phyloP scores from a whole-genome alignment of 31 red algal species.

The Endocladia muricata region DNA sequence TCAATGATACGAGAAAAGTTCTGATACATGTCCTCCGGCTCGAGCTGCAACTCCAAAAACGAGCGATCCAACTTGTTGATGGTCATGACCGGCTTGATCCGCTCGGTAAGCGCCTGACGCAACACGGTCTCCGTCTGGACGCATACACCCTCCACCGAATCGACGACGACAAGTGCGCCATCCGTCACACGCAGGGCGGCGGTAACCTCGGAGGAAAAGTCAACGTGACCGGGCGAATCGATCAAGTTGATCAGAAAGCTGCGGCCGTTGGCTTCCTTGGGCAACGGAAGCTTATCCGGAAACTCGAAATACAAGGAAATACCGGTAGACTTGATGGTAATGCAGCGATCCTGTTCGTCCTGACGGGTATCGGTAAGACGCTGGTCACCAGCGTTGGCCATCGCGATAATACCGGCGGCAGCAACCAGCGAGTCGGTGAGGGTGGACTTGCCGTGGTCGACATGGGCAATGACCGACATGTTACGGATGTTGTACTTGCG shows the following conservation, averaged over 20 bases:
- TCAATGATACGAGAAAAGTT: constrained; percentile 97
- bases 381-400: constrained; percentile 91
- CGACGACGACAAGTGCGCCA: constrained; percentile 98
- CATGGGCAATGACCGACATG: constrained; percentile 99
- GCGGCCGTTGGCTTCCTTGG: constrained; percentile 89
- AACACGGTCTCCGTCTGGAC: constrained; percentile 99
- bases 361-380: constrained; percentile 97
- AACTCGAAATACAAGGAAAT: constrained; percentile 96
- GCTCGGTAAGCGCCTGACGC: constrained; percentile 96
- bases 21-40: constrained; percentile 99
- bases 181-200: constrained; percentile 97
- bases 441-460: constrained; percentile 99
- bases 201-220: constrained; percentile 99
- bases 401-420: constrained; percentile 97
- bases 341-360: constrained; percentile 99
- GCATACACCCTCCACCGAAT: constrained; percentile 98
- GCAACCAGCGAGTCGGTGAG: constrained; percentile 98
- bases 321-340: constrained; percentile 99
- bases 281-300: constrained; percentile 65
- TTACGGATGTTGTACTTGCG: constrained; percentile 97
- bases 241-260: constrained; percentile 98
- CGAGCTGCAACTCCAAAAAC: constrained; percentile 97
- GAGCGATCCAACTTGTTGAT: constrained; percentile 99
- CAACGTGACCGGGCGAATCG: constrained; percentile 99
- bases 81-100: constrained; percentile 97